Conservation (phyloP, 306 rosid genomes). For the Glycine latifolia region DNA sequence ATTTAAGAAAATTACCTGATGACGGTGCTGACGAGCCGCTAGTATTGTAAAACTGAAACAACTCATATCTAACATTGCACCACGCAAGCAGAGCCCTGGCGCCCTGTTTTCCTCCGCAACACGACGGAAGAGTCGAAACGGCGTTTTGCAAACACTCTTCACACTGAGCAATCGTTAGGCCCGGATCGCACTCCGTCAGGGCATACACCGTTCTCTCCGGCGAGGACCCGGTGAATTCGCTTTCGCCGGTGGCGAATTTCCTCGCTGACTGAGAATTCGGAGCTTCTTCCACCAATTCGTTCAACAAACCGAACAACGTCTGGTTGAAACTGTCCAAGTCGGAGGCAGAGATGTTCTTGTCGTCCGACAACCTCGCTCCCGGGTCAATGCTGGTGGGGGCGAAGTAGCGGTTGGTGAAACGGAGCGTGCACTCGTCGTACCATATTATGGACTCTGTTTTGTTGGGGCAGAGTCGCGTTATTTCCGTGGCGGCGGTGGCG, state of each 20-base stretch:
- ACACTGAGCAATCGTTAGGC: background rate
- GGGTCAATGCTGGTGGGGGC: background rate
- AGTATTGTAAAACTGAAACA: slow-evolving; percentile 47
- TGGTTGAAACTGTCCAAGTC: slow-evolving; percentile 37
- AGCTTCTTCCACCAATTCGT: slow-evolving; percentile 10
- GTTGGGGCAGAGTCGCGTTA: slow-evolving; percentile 43
- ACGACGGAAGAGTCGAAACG: background rate
- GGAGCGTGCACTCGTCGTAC: slow-evolving; percentile 57
- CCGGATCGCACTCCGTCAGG: slow-evolving; percentile 47
- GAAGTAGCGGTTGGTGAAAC: slow-evolving; percentile 52
- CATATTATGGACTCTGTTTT: slow-evolving; percentile 55
- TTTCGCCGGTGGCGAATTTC: slow-evolving; percentile 42
- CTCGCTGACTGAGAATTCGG: slow-evolving; percentile 33
- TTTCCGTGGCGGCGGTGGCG: slow-evolving; percentile 35
- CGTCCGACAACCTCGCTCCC: background rate
- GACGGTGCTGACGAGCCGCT: background rate
- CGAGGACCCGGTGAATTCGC: background rate
- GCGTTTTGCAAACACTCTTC: slow-evolving; percentile 44
- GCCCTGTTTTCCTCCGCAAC: slow-evolving; percentile 55
- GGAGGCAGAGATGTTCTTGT: slow-evolving; percentile 7
- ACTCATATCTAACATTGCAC: slow-evolving; percentile 54
- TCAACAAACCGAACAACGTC: slow-evolving; percentile 42
- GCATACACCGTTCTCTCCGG: slow-evolving; percentile 44
- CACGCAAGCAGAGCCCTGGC: slow-evolving; percentile 43
- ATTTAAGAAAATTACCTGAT: slow-evolving; percentile 17